Conservation (phyloP, 2,329 filamentous ascomycete genomes). For the Penicillium polonicum region DNA sequence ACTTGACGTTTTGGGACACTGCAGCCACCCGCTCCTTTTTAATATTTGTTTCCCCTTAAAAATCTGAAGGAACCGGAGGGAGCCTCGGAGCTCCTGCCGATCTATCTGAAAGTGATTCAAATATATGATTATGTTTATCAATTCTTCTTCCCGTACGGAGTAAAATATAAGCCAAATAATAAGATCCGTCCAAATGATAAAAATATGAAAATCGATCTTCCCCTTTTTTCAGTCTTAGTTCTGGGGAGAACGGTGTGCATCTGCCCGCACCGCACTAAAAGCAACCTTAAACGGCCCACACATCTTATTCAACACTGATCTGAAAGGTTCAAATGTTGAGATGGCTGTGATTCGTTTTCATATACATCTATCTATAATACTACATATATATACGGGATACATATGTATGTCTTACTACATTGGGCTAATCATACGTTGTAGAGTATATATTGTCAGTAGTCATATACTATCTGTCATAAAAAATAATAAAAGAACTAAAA, state of each 20-base stretch:
- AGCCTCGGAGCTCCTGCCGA: constrained; percentile 4
- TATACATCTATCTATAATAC: neutral
- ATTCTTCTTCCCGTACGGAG: neutral
- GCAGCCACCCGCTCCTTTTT: constrained; percentile 51
- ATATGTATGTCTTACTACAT: neutral
- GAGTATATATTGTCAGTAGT: neutral
- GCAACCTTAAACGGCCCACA: constrained; percentile 24
- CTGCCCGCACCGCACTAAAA: constrained; percentile 25
- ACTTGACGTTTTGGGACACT: constrained; percentile 20
- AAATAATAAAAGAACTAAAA: neutral
- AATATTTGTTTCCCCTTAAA: constrained; percentile 28
- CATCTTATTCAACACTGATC: constrained; percentile 4
- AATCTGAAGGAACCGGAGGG: neutral
- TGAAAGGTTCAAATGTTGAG: neutral
- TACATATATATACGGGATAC: neutral
- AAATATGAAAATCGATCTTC: neutral
- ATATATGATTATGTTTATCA: neutral
- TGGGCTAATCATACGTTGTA: neutral
- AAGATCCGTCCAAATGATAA: neutral
- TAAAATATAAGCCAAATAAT: neutral
- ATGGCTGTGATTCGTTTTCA: neutral
- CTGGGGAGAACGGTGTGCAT: constrained; percentile 18
- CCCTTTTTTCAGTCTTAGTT: neutral
- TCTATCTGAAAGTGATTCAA: neutral
- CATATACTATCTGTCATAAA: neutral